Base-by-base conservation (phyloP, 768 basidiomycete genomes). In the Amanita exitialis region DNA sequence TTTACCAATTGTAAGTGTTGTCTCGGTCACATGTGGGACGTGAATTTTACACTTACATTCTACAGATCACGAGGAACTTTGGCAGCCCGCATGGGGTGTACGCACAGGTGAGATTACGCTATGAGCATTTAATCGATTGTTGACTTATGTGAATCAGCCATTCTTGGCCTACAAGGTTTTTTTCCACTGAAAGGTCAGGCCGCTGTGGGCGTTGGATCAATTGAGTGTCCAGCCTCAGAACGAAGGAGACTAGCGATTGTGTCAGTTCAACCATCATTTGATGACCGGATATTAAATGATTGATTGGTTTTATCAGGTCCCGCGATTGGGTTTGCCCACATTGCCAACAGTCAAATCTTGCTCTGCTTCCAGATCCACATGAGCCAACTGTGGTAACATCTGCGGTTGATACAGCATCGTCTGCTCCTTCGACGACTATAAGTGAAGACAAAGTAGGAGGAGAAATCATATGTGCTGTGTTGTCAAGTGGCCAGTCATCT, bases 11-110 rank as follows among this genome's bases (percentile, higher is more conserved):
- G 89, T 92, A 30, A 32, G 28, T 27, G 3, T 44, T 44, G n/a
- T 27, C 8, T 37, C 44, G 44, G 20, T n/a, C 47, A 46, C 37
- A 50, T 51, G 46, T 53, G 13, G 51, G n/a, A 51, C 54, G 58
- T 56, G n/a, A 6, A 36, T 34, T 23, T 38, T 53, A 54, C 53
- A 37, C 59, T 43, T 53, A 54, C 53, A 37, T 58, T 43, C 15
- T 30, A 18, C 42, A 90, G 87, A 95, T 72, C 93, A 97, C 57
- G 90, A 93, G 66, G 95, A 97, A 58, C 74, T 90, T 28, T 98
- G 95, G 95, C 93, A 97, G 66, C 95, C 95, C 34, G 91, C 92
- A 21, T 98, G 95, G 95, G 95, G 95, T 50, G 89, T 98, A 16
- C 79, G 95, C 55, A 98, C 94, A 51, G 93, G 88, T 87, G 53